Conservation (phyloP, 1,139 yeast genomes). For the Debaryomyces fabryi region DNA sequence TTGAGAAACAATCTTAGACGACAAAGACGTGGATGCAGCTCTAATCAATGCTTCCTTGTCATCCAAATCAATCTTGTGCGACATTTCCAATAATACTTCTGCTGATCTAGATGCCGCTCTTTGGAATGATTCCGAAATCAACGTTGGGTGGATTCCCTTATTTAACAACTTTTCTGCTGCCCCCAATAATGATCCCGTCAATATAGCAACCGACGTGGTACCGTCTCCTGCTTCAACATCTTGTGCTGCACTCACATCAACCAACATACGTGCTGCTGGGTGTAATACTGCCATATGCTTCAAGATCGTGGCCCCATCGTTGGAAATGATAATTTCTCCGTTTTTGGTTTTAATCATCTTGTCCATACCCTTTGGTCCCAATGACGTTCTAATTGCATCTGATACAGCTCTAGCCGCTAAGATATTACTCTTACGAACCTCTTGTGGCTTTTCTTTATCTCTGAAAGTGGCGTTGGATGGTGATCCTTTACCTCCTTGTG, state of each 20-base stretch:
- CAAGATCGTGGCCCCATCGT: slow-evolving; percentile 96
- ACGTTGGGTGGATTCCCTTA: slow-evolving; percentile 94
- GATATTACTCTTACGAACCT: slow-evolving; percentile 90
- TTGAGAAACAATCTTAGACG: slow-evolving; percentile 94
- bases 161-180: slow-evolving; percentile 90
- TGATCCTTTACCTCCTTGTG: slow-evolving; percentile 29
- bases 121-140: slow-evolving; percentile 93
- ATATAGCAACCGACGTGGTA: slow-evolving; percentile 93
- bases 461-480: slow-evolving; percentile 89
- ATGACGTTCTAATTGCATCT: slow-evolving; percentile 94
- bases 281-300: slow-evolving; percentile 97
- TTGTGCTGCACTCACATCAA: slow-evolving; percentile 96
- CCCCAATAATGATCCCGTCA: slow-evolving; percentile 90
- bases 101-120: slow-evolving; percentile 90
- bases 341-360: slow-evolving; percentile 94
- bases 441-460: slow-evolving; percentile 96
- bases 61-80: slow-evolving; percentile 69
- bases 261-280: slow-evolving; percentile 98
- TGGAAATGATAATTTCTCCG: slow-evolving; percentile 93
- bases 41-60: slow-evolving; percentile 83
- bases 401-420: slow-evolving; percentile 97
- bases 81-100: slow-evolving; percentile 82
- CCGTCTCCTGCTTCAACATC: slow-evolving; percentile 99
- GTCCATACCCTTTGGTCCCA: slow-evolving; percentile 99
- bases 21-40: slow-evolving; percentile 93